Base-by-base conservation (phyloP, 805 yeast genomes). In the Komagataella pseudopastoris region DNA sequence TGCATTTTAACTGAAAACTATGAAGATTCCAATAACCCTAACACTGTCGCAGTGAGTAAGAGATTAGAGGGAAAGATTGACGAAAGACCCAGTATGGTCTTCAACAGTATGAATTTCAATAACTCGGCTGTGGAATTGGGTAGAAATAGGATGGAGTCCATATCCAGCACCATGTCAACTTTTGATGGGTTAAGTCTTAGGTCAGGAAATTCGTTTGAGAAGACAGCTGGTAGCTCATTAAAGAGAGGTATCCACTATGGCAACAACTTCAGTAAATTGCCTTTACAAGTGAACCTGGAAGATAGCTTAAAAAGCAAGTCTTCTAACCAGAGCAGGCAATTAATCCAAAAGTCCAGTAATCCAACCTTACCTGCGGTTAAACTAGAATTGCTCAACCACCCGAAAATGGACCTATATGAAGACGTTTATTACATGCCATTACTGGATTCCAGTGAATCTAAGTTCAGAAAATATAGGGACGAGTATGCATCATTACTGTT, bases 401-500 rank as follows among this genome's bases (percentile, higher is more conserved):
- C 70, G 51, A 58, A 68, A 23, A 56, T 77, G 51, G 79, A 77
- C 57, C 50, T 76, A 10, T 69, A 63, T 56, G 76, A 74, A 51
- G 71, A 72, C 52, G 61, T 71, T 0, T 71, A 70, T 53, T 61
- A 73, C 2, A 58, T 63, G 48, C 62, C 71, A 2, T 60, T 80
- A 48, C 64, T 78, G 49, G 70, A 69, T 45, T 64, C 69, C 7
- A 70, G 72, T 47, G 58, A 58, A 6, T 60, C 61, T 1, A 70
- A 69, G 49, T 63, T 77, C 47, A 63, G 60, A 46, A 49, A 59
- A 51, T 76, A 78, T 60, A 64, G 96, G 45, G 72, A 76, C 18
- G 83, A 81, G 56, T 90, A 91, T 63, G 89, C 96, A 0, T 77
- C 83, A 17, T 73, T 90, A 60, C 69, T 90, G 12, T 86, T 77